Percentiles rank a stretch among this genome's conserved stretches.
phyloP scores from a whole-genome alignment of 108 stramenopile genomes.

The Aurantiochytrium sp. region DNA sequence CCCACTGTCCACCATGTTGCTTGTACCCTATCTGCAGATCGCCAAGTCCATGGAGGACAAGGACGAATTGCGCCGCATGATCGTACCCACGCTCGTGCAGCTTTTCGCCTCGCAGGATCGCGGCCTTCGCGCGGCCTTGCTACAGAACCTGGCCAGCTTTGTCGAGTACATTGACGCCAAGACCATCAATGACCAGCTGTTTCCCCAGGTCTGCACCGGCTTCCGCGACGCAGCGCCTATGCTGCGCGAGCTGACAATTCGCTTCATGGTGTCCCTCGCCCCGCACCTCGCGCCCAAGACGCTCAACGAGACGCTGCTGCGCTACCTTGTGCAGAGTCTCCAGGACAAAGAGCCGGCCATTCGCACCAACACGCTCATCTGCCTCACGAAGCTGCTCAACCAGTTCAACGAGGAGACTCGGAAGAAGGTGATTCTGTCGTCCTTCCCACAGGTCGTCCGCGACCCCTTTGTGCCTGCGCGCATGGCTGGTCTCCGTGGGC shows the following conservation, averaged over 20 bases:
- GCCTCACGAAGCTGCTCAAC: not conserved
- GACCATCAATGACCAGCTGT: not conserved
- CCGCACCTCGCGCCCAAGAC: not conserved
- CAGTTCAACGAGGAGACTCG: constrained; percentile 19
- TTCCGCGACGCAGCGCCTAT: constrained; percentile 2
- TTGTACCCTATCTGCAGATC: not conserved
- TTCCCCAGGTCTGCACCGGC: not conserved
- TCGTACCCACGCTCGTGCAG: not conserved
- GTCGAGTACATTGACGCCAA: not conserved
- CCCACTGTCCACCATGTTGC: not conserved
- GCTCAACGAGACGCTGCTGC: constrained; percentile 14
- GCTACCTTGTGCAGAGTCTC: not conserved
- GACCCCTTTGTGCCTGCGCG: constrained; percentile 11
- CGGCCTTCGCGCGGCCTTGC: not conserved
- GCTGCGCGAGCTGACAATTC: not conserved
- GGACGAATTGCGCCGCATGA: not conserved
- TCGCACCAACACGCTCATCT: constrained; percentile 27
- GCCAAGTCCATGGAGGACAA: not conserved
- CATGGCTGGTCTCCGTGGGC: not conserved
- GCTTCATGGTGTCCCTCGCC: not conserved
- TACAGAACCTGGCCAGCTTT: not conserved
- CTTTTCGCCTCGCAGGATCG: constrained; percentile 15
- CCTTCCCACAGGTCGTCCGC: not conserved
- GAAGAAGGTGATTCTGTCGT: not conserved
- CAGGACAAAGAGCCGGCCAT: constrained; percentile 10